Conservation (phyloP, 805 yeast genomes). For the Zygoascus bituminiphila region DNA sequence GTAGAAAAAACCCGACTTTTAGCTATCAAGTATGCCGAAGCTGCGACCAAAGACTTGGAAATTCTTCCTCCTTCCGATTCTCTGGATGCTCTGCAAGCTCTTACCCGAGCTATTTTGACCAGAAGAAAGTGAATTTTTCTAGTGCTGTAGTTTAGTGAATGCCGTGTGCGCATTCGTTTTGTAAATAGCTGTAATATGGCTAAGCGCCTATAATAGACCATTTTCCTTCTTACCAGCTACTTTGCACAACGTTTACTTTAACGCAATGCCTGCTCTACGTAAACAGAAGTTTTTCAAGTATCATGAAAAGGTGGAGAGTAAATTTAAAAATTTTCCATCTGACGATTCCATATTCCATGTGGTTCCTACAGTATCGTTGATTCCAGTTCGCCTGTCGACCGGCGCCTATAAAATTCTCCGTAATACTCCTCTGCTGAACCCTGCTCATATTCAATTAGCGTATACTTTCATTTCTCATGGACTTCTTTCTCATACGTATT, state of each 20-base stretch:
- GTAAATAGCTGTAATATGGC: not conserved
- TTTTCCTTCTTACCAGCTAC: not conserved
- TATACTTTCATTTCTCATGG: slow-evolving; percentile 23
- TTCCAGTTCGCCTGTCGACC: slow-evolving; percentile 14
- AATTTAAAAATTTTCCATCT: not conserved
- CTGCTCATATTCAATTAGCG: slow-evolving; percentile 7
- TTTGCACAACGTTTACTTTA: not conserved
- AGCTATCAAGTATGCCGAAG: slow-evolving; percentile 70
- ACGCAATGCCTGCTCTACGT: not conserved
- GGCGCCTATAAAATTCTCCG: slow-evolving; percentile 19
- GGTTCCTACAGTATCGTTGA: slow-evolving; percentile 9
- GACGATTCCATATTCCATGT: slow-evolving; percentile 1
- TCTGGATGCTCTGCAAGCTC: slow-evolving; percentile 73
- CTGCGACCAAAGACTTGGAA: slow-evolving; percentile 60
- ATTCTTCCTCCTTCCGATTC: slow-evolving; percentile 83
- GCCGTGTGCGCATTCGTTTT: not conserved
- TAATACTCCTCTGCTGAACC: not conserved
- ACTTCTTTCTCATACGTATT: slow-evolving; percentile 19
- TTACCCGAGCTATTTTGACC: slow-evolving; percentile 76
- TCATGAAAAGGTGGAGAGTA: not conserved
- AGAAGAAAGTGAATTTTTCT: slow-evolving; percentile 51
- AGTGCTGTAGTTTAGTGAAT: not conserved
- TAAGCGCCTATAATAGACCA: not conserved
- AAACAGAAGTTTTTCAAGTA: not conserved
- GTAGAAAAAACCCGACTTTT: slow-evolving; percentile 64